Percentiles rank a stretch among this genome's conserved stretches.
Evolutionary conservation across 441 rosid genomes (phyloP).

Genomic region (Aquilaria agallochum): DNA sequence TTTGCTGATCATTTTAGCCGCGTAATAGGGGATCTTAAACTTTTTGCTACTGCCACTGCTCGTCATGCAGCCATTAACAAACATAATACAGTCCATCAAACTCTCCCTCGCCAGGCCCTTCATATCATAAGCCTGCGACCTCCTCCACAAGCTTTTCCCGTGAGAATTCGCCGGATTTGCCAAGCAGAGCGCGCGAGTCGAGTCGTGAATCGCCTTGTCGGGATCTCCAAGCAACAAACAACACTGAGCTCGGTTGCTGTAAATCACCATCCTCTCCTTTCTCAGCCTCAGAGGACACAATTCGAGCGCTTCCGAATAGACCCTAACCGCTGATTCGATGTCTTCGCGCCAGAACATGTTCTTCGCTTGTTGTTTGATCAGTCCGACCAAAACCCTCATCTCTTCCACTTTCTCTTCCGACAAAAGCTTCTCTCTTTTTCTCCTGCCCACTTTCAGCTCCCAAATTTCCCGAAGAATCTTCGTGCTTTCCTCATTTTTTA

Average conservation of each 20-base stretch:
- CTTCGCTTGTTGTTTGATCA: conserved; percentile 59
- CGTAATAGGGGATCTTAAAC: conserved; percentile 50
- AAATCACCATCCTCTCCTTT: conserved; percentile 56
- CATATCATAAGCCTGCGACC: conserved; percentile 86
- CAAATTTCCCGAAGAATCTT: conserved; percentile 46
- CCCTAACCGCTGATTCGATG: conserved; percentile 36
- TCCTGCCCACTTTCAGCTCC: conserved; percentile 59
- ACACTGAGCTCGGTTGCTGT: conserved; percentile 77
- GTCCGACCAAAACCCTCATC: conserved; percentile 31
- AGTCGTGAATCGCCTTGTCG: conserved; percentile 63
- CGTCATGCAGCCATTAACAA: conserved; percentile 35
- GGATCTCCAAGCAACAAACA: conserved; percentile 42
- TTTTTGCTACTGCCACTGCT: conserved; percentile 15
- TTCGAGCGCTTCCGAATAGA: conserved; percentile 50
- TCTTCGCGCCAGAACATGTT: conserved; percentile 47
- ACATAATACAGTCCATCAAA: conserved; percentile 75
- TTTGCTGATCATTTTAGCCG: conserved; percentile 61
- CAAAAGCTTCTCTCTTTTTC: conserved; percentile 49
- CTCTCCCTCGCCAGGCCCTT: conserved; percentile 67
- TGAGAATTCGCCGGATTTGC: conserved; percentile 33
- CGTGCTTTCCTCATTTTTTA: conserved; percentile 39
- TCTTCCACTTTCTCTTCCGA: conserved; percentile 38
- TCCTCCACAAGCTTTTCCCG: conserved; percentile 82
- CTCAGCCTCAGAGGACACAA: conserved; percentile 50
- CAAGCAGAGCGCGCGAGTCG: conserved; percentile 71